Conservation (phyloP, 2,329 filamentous ascomycete species). For the Aspergillus fischeri region DNA sequence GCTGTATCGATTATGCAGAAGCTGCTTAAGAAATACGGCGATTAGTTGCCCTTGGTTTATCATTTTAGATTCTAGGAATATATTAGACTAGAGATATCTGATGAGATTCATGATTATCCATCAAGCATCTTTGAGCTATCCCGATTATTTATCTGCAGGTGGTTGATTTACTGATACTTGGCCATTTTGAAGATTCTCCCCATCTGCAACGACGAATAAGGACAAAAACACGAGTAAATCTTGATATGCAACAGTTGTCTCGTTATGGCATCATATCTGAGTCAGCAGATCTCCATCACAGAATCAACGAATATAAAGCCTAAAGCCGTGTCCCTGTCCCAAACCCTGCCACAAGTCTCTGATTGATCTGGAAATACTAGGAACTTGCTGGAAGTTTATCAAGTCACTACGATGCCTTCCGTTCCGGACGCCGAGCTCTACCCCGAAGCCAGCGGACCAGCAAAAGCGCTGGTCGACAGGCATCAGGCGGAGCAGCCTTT, state of each 20-base stretch:
- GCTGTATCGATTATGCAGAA: conserved; percentile 76
- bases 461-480: conserved; percentile 33
- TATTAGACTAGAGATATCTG: background rate
- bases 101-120: background rate
- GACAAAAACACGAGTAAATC: background rate
- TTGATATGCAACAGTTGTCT: no score
- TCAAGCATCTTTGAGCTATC: background rate
- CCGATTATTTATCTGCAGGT: background rate
- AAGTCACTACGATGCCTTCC: conserved; percentile 18
- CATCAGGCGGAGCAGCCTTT: conserved; percentile 33
- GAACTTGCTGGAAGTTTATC: no score
- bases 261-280: no score
- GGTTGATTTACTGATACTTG: background rate
- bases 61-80: no score
- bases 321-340: no score
- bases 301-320: no score
- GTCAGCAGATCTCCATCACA: no score
- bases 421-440: conserved; percentile 43
- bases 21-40: conserved; percentile 67
- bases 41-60: background rate
- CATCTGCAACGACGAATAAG: background rate
- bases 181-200: background rate
- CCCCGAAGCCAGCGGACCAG: conserved; percentile 43
- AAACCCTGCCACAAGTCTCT: no score
- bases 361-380: no score